Evolutionary conservation across 2,329 filamentous ascomycete genomes (phyloP).

Genomic region (Colletotrichum costaricense): DNA sequence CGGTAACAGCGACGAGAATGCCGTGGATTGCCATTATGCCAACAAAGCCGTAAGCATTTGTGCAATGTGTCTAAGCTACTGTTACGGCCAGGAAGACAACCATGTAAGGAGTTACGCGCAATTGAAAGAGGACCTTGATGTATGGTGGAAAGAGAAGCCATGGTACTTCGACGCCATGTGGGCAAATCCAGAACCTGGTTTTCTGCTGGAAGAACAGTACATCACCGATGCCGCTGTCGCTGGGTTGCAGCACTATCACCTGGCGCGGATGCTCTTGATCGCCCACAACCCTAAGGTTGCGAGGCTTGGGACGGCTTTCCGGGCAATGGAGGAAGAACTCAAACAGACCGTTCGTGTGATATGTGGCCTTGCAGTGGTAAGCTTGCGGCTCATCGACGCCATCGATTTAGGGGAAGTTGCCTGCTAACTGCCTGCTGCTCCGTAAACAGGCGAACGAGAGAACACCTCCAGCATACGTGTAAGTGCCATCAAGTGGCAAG

Average conservation of each 20-base stretch:
- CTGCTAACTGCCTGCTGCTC: neutral
- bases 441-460: slow-evolving; percentile 17
- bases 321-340: slow-evolving; percentile 42
- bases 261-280: slow-evolving; percentile 42
- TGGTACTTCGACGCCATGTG: slow-evolving; percentile 41
- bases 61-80: slow-evolving; percentile 43
- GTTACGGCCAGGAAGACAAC: slow-evolving; percentile 43
- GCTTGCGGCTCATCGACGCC: too few relatives aligned
- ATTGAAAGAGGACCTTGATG: slow-evolving; percentile 39
- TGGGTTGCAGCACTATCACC: slow-evolving; percentile 42
- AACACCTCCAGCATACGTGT: slow-evolving; percentile 30
- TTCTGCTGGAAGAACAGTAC: slow-evolving; percentile 40
- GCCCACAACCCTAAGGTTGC: slow-evolving; percentile 43
- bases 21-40: slow-evolving; percentile 39
- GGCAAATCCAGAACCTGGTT: slow-evolving; percentile 28
- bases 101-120: slow-evolving; percentile 39
- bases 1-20: slow-evolving; percentile 17
- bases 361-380: slow-evolving; percentile 44
- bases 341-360: slow-evolving; percentile 42
- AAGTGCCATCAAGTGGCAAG: neutral
- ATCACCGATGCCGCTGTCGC: slow-evolving; percentile 44
- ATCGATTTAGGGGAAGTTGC: too few relatives aligned
- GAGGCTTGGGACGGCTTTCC: slow-evolving; percentile 41
- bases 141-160: slow-evolving; percentile 43
- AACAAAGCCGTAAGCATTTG: slow-evolving; percentile 43